A percentile compares a stretch with the other conserved stretches of the same genome.
phyloP scores from a whole-genome alignment of 2,329 filamentous ascomycete genomes.

The Fusarium sp. region DNA sequence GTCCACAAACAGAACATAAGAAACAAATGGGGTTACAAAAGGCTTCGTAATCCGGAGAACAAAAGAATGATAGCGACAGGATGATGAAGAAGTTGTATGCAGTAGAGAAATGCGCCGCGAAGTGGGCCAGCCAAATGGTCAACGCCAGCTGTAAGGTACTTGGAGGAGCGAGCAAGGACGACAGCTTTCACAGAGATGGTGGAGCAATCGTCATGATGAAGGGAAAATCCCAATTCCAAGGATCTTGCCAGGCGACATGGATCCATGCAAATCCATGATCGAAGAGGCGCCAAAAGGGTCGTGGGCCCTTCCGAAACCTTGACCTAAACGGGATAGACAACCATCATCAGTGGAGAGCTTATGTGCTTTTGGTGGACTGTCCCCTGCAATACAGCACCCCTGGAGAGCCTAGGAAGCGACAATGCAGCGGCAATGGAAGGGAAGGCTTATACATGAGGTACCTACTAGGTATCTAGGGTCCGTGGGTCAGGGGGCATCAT shows the following conservation, averaged over 20 bases:
- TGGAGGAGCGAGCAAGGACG: background rate
- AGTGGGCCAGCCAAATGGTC: constrained; percentile 24
- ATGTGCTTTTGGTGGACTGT: background rate
- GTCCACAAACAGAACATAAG: constrained; percentile 14
- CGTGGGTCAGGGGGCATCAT: background rate
- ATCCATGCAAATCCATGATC: background rate
- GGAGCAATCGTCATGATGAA: constrained; percentile 33
- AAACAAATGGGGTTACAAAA: constrained; percentile 12
- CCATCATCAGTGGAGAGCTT: constrained; percentile 10
- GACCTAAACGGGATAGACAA: background rate
- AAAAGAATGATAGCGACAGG: constrained; percentile 19
- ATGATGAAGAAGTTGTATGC: background rate
- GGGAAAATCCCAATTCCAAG: constrained; percentile 39
- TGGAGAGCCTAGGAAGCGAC: constrained; percentile 5
- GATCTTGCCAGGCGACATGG: constrained; percentile 8
- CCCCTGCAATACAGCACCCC: constrained; percentile 10
- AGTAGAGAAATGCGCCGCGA: constrained; percentile 14
- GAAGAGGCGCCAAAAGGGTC: constrained; percentile 15
- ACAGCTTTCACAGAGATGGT: background rate
- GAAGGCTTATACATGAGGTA: constrained; percentile 1
- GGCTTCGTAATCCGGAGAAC: constrained; percentile 7
- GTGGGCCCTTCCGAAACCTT: constrained; percentile 13
- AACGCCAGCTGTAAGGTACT: constrained; percentile 1
- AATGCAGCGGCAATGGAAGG: constrained; percentile 22
- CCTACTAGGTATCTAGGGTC: background rate